These are phyloP conservation scores for Craspedostauros australis DNA, from an alignment of 108 stramenopile genomes.

Conservation along the genomic window DNA sequence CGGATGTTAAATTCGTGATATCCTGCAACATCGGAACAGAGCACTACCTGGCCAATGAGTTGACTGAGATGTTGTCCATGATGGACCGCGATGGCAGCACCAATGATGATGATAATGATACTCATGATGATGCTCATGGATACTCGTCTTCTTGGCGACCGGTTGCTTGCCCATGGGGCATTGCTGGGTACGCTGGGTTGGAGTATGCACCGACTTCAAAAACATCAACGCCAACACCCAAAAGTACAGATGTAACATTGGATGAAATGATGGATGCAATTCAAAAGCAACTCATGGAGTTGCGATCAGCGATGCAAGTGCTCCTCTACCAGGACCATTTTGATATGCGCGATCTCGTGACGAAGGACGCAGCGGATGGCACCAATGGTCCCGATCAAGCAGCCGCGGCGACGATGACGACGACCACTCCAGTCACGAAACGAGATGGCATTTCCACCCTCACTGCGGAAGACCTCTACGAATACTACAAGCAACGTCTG, in stretches of 20 bases:
- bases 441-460: too few species aligned
- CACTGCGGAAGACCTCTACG: slow-evolving; percentile 47
- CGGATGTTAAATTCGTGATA: too few species aligned
- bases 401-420: too few species aligned
- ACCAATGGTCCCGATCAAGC: too few species aligned
- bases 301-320: slow-evolving; percentile 52
- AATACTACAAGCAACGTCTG: slow-evolving; percentile 44
- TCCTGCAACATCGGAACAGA: slow-evolving; percentile 69
- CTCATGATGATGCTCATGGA: not conserved
- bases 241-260: not conserved
- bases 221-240: not conserved
- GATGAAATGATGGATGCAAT: not conserved
- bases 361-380: slow-evolving; percentile 5
- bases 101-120: too few species aligned
- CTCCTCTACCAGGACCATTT: slow-evolving; percentile 57
- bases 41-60: slow-evolving; percentile 46
- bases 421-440: too few species aligned
- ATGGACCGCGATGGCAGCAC: too few species aligned
- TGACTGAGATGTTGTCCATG: slow-evolving; percentile 29
- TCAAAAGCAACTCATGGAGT: slow-evolving; percentile 16
- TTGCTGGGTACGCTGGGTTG: slow-evolving; percentile 68
- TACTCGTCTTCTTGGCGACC: slow-evolving; percentile 23
- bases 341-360: slow-evolving; percentile 32
- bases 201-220: slow-evolving; percentile 1
- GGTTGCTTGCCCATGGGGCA: slow-evolving; percentile 36